Conservation (phyloP, 2,329 filamentous ascomycete species). For the Xylariaceae sp. region DNA sequence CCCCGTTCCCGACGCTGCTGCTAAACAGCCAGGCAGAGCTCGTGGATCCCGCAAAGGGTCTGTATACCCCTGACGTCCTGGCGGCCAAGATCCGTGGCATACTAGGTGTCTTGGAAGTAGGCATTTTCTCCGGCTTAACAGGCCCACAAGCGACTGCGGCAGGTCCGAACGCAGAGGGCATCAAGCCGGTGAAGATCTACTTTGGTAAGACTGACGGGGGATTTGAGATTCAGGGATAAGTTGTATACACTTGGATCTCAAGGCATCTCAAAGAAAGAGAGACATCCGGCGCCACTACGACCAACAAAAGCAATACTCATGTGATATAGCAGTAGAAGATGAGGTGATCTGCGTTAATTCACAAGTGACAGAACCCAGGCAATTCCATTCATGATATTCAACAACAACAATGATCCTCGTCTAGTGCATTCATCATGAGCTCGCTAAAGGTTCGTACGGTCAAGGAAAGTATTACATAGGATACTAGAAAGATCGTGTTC, state of each 20-base stretch:
- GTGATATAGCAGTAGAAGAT: background rate
- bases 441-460: constrained; percentile 6
- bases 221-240: constrained; percentile 41
- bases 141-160: constrained; percentile 56
- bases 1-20: constrained; percentile 72
- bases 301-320: background rate
- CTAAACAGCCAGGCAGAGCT: constrained; percentile 40
- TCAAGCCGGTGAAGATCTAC: constrained; percentile 90
- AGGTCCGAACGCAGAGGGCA: constrained; percentile 68
- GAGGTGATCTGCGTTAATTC: background rate
- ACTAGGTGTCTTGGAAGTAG: constrained; percentile 84
- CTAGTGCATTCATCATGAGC: background rate
- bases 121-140: constrained; percentile 79
- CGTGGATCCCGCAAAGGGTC: constrained; percentile 55
- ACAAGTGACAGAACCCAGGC: background rate
- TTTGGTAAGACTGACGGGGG: constrained; percentile 82
- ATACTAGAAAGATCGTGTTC: constrained; percentile 29
- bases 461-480: constrained; percentile 28
- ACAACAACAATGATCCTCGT: background rate
- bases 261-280: background rate
- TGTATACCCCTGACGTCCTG: constrained; percentile 75
- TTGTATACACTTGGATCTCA: background rate
- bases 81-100: constrained; percentile 71
- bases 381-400: constrained; percentile 1
- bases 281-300: background rate